These are phyloP conservation scores for Globisporangium viniferum DNA, from an alignment of 352 stramenopile genomes.

Conservation along the genomic window DNA sequence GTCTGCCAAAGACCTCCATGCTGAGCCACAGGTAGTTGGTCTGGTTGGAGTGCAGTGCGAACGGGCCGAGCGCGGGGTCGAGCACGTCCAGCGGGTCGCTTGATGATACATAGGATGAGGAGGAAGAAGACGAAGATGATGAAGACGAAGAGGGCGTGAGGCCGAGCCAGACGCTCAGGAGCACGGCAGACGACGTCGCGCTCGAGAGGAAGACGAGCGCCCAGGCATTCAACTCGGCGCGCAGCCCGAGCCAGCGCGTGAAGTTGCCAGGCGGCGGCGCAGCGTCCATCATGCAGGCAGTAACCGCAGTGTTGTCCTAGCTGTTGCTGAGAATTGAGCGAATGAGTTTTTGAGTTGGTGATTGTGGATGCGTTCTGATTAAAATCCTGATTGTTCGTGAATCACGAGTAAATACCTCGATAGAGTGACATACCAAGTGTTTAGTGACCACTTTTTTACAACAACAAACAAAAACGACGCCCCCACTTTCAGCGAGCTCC, in stretches of 20 bases:
- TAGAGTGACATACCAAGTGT: too few species aligned
- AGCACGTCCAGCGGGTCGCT: not conserved
- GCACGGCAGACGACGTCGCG: not conserved
- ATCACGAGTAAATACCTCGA: too few species aligned
- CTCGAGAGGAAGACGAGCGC: slow-evolving; percentile 7
- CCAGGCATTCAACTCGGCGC: slow-evolving; percentile 7
- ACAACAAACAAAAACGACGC: too few species aligned
- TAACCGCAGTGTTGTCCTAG: too few species aligned
- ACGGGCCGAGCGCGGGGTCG: slow-evolving; percentile 1
- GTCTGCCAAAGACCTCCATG: not conserved
- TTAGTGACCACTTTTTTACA: too few species aligned
- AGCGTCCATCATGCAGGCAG: not conserved
- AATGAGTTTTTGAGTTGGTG: too few species aligned
- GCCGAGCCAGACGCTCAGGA: slow-evolving; percentile 5
- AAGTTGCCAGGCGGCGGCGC: not conserved
- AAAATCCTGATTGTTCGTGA: too few species aligned
- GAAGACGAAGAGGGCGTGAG: not conserved
- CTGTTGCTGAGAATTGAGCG: too few species aligned
- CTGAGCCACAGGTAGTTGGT: not conserved
- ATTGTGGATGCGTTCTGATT: too few species aligned
- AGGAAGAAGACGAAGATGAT: not conserved
- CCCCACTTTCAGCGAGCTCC: too few species aligned
- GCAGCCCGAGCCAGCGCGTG: slow-evolving; percentile 6
- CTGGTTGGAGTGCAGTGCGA: not conserved
- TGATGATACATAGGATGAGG: not conserved